Evolutionary conservation across 805 yeast species (phyloP).

Genomic region (Blastobotrys chiropterorum): DNA sequence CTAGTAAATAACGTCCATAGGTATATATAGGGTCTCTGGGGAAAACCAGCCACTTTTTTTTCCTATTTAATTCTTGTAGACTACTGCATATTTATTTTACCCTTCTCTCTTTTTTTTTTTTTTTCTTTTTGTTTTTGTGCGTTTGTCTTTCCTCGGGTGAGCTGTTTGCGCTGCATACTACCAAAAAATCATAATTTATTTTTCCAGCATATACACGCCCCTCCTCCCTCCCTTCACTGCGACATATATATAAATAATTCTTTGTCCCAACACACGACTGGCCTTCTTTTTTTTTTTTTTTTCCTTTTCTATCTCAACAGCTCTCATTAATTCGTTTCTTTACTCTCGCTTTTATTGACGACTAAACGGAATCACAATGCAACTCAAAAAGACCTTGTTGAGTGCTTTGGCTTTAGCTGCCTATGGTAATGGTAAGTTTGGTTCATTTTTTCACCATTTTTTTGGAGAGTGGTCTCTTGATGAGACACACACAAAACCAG

Average conservation of each 20-base stretch:
- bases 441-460: neutral
- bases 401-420: conserved; percentile 2
- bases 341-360: neutral
- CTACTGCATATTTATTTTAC: neutral
- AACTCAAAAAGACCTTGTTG: conserved; percentile 1
- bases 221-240: neutral
- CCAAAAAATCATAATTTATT: neutral
- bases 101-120: neutral
- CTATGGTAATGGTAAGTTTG: conserved; percentile 8
- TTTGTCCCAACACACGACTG: neutral
- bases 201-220: neutral
- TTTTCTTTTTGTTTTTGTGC: neutral
- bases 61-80: neutral
- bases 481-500: neutral
- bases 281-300: neutral
- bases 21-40: neutral
- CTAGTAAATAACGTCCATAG: neutral
- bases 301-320: neutral
- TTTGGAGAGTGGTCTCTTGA: neutral
- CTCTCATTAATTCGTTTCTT: neutral
- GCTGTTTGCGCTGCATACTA: neutral
- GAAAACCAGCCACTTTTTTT: conserved; percentile 2
- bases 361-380: neutral
- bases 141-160: neutral
- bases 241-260: neutral